Base-by-base conservation (phyloP, 1,139 yeast genomes). In the Yamadazyma friedrichii region DNA sequence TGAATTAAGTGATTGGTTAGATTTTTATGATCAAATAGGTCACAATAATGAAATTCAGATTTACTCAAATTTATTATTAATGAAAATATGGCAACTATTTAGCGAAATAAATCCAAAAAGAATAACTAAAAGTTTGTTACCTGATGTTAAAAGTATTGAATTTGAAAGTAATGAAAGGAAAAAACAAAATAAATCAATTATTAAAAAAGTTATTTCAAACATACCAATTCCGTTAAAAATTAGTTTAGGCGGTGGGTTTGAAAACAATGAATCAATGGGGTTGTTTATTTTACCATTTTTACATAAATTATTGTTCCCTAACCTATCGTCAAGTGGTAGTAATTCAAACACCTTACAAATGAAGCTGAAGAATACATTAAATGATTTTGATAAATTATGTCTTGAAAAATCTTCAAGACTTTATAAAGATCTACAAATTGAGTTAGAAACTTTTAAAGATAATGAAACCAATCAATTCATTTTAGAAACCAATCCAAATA, bases 1-100 rank as follows among this genome's bases (percentile, higher is more conserved):
- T 11, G 67, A 63, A 33, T 63, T 88, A 11, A 78, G 88, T 35
- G 95, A 88, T 47, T 91, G 96, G 96, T 58, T 87, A 24, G 74
- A 65, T 48, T 85, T 84, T 56, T 77, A 80, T 49, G 97, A 89
- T 54, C 45, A 61, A 22, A 61, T 75, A 42, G 70, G 66, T 33
- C 15, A 4, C 40, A 70, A 65, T 46, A 41, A 47, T 32, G 86
- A 82, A 38, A 53, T 82, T 16, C 62, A 71, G 15, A 70, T 74
- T 31, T 88, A 86, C 55, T 67, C 78, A 9, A 65, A 82, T 0
- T 65, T 77, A 26, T 77, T 84, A 0, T 78, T 83, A 2, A 58
- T 86, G 53, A 85, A 84, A 41, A 78, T 84, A 41, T 84, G 81
- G 72, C 65, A 77, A 9, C 60, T 78, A 38, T 88, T 88, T 60